These are phyloP conservation scores for Pseudopyricularia cyperi DNA, from an alignment of 2,329 filamentous ascomycete species.

Conservation along the genomic window DNA sequence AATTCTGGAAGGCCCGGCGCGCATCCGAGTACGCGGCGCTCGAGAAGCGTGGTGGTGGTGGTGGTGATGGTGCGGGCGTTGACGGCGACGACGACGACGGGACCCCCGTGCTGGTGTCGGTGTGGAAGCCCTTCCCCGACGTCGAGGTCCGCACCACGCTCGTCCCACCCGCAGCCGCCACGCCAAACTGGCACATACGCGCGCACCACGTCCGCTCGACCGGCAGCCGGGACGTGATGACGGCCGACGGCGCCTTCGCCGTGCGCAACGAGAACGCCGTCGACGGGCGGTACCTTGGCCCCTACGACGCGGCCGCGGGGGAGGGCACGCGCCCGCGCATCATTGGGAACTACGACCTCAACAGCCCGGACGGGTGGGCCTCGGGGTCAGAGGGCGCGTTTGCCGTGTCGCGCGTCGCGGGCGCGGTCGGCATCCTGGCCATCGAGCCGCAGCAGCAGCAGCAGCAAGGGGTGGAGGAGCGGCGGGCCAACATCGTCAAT, in stretches of 20 bases:
- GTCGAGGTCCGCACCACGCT: conserved; percentile 53
- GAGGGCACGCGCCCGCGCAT: conserved; percentile 42
- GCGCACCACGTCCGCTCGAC: conserved; percentile 48
- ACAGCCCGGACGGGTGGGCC: conserved; percentile 34
- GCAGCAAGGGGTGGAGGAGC: conserved; percentile 18
- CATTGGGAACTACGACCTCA: conserved; percentile 47
- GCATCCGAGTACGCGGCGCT: conserved; percentile 52
- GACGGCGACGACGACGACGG: neutral
- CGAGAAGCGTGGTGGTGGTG: conserved; percentile 38
- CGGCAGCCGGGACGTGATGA: conserved; percentile 45
- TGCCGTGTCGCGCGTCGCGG: conserved; percentile 42
- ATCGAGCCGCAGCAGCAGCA: conserved; percentile 22
- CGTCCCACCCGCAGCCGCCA: conserved; percentile 42
- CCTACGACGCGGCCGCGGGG: conserved; percentile 28
- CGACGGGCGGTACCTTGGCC: conserved; percentile 36
- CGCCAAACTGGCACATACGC: conserved; percentile 59
- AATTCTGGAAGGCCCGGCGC: conserved; percentile 67
- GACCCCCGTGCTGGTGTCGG: conserved; percentile 51
- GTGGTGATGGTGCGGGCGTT: too few species aligned
- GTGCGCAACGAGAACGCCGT: conserved; percentile 40
- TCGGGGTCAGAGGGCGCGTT: conserved; percentile 39
- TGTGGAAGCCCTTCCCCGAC: conserved; percentile 59
- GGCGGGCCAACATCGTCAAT: conserved; percentile 54
- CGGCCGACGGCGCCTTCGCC: conserved; percentile 64
- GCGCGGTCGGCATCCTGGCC: conserved; percentile 42